A percentile compares a stretch with the other conserved stretches of the same genome.
phyloP scores from a whole-genome alignment of 768 basidiomycete species.

The Xerocomus potaroensis region DNA sequence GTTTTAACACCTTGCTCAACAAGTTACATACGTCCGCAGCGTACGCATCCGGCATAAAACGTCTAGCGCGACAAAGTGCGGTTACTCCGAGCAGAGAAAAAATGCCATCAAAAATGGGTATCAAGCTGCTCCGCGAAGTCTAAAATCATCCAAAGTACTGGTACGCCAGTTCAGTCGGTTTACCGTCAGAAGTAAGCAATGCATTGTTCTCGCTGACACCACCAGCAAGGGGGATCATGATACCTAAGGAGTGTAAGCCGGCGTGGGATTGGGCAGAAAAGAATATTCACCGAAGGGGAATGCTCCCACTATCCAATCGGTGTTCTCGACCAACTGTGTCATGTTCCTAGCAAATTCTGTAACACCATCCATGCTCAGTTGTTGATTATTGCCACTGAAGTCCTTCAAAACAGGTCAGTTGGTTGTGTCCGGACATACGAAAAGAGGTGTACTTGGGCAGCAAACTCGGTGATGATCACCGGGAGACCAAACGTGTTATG shows the following conservation, averaged over 20 bases:
- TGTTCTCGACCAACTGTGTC: conserved; percentile 39
- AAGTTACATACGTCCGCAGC: conserved; percentile 15
- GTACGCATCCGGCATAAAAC: conserved; percentile 20
- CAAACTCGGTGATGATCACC: conserved; percentile 67
- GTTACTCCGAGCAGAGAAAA: conserved; percentile 1
- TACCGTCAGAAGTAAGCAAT: conserved; percentile 41
- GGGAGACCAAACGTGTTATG: conserved; percentile 38
- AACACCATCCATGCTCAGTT: conserved; percentile 36
- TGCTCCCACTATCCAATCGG: conserved; percentile 32
- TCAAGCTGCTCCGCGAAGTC: conserved; percentile 1
- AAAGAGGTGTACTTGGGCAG: conserved; percentile 49
- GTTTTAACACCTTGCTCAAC: conserved; percentile 20
- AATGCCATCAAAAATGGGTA: conserved; percentile 18
- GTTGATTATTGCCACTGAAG: conserved; percentile 41
- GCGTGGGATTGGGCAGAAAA: background rate
- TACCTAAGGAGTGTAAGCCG: conserved; percentile 36
- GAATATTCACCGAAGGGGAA: conserved; percentile 58
- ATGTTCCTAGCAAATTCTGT: conserved; percentile 38
- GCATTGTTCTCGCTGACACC: conserved; percentile 51
- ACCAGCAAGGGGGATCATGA: conserved; percentile 43
- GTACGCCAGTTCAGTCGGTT: conserved; percentile 50
- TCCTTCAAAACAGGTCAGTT: conserved; percentile 36
- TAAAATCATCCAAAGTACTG: conserved; percentile 38
- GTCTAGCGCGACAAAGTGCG: conserved; percentile 12
- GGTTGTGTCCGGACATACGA: background rate